These are phyloP conservation scores for Fistulifera solaris DNA, from an alignment of 108 stramenopile genomes.

Conservation along the genomic window DNA sequence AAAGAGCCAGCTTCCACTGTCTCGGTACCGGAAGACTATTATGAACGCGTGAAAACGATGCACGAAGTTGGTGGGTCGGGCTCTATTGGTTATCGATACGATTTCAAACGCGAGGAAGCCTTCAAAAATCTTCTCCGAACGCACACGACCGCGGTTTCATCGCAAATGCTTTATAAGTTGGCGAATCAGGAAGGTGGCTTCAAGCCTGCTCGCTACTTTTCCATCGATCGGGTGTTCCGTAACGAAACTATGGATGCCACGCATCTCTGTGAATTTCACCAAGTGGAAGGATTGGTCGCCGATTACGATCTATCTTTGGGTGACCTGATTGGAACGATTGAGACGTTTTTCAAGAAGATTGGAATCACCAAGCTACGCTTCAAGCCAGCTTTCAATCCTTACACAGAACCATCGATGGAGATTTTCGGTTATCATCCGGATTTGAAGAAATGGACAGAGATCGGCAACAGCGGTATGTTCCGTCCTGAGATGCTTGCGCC, in stretches of 20 bases:
- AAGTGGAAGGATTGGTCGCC: conserved; percentile 99
- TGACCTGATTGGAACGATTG: conserved; percentile 97
- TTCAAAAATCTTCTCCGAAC: conserved; percentile 96
- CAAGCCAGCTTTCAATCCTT: conserved; percentile 99
- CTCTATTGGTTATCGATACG: conserved; percentile 93
- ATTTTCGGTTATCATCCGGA: conserved; percentile 99
- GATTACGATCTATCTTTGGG: conserved; percentile 96
- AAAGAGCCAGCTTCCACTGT: conserved; percentile 85
- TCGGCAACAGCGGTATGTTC: conserved; percentile 99
- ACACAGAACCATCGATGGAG: conserved; percentile 99
- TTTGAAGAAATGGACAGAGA: conserved; percentile 99
- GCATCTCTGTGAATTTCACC: conserved; percentile 99
- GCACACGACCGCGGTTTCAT: conserved; percentile 97
- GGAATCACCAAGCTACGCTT: conserved; percentile 98
- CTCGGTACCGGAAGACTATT: conserved; percentile 91
- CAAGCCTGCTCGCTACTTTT: conserved; percentile 93
- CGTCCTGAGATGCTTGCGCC: conserved; percentile 99
- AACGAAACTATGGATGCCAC: conserved; percentile 99
- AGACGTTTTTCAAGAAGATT: conserved; percentile 98
- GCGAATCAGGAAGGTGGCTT: conserved; percentile 96
- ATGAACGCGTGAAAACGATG: conserved; percentile 95
- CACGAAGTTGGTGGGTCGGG: conserved; percentile 93
- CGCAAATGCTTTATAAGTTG: conserved; percentile 93
- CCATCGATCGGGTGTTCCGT: conserved; percentile 98
- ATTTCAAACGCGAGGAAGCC: conserved; percentile 93